phyloP scores from a whole-genome alignment of 2,329 filamentous ascomycete genomes.

The Penicillium frequentans region DNA sequence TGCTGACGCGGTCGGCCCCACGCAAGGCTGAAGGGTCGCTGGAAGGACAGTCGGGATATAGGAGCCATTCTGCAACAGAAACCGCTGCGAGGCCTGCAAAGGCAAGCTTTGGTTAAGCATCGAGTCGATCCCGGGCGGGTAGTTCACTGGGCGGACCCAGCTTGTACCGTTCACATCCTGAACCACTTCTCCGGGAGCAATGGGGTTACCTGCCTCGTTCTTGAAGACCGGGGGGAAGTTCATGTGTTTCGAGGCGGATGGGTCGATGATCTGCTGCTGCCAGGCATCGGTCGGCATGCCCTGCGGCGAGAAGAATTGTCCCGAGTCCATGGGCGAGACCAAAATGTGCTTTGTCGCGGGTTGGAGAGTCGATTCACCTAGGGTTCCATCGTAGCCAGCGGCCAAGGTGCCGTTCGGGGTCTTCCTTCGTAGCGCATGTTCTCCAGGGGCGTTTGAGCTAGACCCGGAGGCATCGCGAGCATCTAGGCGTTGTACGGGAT shows the following conservation, averaged over 20 bases:
- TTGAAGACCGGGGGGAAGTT: slow-evolving; percentile 43
- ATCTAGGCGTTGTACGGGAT: slow-evolving; percentile 40
- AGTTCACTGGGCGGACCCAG: slow-evolving; percentile 46
- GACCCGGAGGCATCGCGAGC: slow-evolving; percentile 27
- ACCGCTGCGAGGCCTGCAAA: slow-evolving; percentile 40
- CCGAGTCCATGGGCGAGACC: slow-evolving; percentile 58
- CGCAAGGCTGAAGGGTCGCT: slow-evolving; percentile 57
- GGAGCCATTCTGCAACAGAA: slow-evolving; percentile 47
- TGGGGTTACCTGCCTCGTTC: slow-evolving; percentile 31
- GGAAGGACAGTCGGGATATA: slow-evolving; percentile 61
- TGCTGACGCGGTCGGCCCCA: slow-evolving; percentile 60
- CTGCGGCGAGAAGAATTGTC: slow-evolving; percentile 34
- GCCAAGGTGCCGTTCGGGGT: slow-evolving; percentile 92
- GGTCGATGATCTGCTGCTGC: slow-evolving; percentile 32
- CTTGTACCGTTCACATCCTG: slow-evolving; percentile 37
- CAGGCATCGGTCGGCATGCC: slow-evolving; percentile 34
- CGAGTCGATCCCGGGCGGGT: slow-evolving; percentile 58
- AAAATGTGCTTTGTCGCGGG: slow-evolving; percentile 81
- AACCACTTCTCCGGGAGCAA: slow-evolving; percentile 28
- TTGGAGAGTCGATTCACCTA: slow-evolving; percentile 68
- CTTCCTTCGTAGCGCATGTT: slow-evolving; percentile 84
- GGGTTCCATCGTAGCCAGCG: slow-evolving; percentile 85
- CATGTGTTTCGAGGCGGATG: slow-evolving; percentile 31
- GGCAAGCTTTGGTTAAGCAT: slow-evolving; percentile 59
- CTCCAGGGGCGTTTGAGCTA: slow-evolving; percentile 38